Evolutionary conservation across 2,329 filamentous ascomycete species (phyloP).

Genomic region (Triangularia verruculosa): DNA sequence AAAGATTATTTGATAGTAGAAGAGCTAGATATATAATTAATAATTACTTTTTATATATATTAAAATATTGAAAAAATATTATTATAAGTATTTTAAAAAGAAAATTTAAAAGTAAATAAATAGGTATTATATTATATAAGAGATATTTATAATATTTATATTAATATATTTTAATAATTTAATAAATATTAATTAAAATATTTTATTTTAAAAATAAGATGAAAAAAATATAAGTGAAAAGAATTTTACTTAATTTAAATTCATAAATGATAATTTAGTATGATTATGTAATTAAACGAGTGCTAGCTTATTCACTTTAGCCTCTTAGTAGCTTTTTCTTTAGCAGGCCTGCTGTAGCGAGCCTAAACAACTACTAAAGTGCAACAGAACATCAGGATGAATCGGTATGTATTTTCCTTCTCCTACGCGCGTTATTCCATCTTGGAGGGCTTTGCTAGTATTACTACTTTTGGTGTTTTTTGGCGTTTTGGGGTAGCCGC

Average conservation of each 20-base stretch:
- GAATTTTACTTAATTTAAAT: too few species aligned
- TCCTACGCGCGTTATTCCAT: not conserved
- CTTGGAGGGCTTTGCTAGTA: not conserved
- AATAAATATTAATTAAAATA: too few species aligned
- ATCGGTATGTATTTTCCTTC: not conserved
- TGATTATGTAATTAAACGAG: not conserved
- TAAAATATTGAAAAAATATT: too few species aligned
- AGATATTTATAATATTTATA: too few species aligned
- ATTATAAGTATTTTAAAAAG: too few species aligned
- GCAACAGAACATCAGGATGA: not conserved
- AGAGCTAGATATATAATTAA: too few species aligned
- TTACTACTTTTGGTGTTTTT: not conserved
- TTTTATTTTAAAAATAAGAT: too few species aligned
- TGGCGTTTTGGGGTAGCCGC: not conserved
- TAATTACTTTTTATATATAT: too few species aligned
- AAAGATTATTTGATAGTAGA: too few species aligned
- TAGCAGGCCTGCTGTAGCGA: not conserved
- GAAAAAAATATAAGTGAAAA: too few species aligned
- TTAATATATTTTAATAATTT: too few species aligned
- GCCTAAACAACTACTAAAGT: not conserved
- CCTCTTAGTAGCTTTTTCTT: not conserved
- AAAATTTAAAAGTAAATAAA: not conserved
- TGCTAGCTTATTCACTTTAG: not conserved
- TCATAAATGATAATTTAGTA: not conserved
- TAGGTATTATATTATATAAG: too few species aligned